Conservation (phyloP, 352 stramenopile species). For the Globisporangium yorkense region DNA sequence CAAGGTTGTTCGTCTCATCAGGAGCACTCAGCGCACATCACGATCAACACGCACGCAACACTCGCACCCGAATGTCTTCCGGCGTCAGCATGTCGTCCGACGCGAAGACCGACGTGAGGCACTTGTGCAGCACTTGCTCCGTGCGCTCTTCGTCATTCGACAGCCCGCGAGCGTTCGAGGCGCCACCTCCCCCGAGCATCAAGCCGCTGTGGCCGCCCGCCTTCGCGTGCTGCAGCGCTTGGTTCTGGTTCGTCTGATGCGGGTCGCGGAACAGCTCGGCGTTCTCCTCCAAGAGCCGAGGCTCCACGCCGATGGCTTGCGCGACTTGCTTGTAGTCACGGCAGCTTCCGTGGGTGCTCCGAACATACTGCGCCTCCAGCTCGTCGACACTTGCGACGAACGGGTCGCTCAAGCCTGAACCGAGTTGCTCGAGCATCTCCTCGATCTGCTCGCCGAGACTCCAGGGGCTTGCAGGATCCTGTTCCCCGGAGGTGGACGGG, state of each 20-base stretch:
- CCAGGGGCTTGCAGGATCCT: neutral
- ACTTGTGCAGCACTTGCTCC: constrained; percentile 79
- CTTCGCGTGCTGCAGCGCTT: constrained; percentile 15
- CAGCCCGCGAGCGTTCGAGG: constrained; percentile 21
- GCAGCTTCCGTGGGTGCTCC: constrained; percentile 2
- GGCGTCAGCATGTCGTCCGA: constrained; percentile 58
- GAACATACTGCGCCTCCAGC: constrained; percentile 14
- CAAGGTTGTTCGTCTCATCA: no score
- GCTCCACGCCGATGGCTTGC: constrained; percentile 28
- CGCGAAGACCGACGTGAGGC: constrained; percentile 75
- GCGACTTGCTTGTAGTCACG: constrained; percentile 22
- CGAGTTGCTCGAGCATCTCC: constrained; percentile 19
- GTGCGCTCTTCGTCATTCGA: constrained; percentile 73
- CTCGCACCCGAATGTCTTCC: constrained; percentile 47
- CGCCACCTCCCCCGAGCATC: neutral
- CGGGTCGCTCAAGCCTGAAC: constrained; percentile 9
- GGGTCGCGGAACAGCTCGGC: constrained; percentile 30
- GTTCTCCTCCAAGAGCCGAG: constrained; percentile 27
- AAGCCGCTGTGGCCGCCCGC: neutral
- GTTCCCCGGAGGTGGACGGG: no score
- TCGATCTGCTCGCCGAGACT: constrained; percentile 29
- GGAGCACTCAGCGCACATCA: neutral
- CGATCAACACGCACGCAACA: neutral
- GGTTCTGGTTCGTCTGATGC: constrained; percentile 39
- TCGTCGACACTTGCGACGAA: constrained; percentile 22